phyloP scores from a whole-genome alignment of 106 monocot species.

The Dioscorea zingiberensis region DNA sequence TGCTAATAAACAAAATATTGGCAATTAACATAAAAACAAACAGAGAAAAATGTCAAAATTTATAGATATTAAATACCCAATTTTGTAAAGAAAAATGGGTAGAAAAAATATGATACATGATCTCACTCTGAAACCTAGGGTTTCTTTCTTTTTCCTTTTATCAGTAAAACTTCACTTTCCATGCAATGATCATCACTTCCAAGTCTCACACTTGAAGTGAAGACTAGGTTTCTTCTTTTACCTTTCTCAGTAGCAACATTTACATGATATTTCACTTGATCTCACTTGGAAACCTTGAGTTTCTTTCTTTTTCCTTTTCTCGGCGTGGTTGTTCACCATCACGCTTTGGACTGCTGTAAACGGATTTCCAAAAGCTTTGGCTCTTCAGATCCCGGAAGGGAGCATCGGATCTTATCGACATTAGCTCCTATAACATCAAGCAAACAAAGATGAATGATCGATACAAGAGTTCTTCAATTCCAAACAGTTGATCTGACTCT shows the following conservation, averaged over 20 bases:
- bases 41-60: too few relatives aligned
- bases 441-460: not conserved
- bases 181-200: not conserved
- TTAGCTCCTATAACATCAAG: conserved; percentile 50
- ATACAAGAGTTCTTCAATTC: not conserved
- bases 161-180: not conserved
- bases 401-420: conserved; percentile 75
- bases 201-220: not conserved
- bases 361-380: conserved; percentile 81
- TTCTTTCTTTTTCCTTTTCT: conserved; percentile 54
- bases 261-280: not conserved
- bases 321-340: conserved; percentile 15
- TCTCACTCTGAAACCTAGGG: not conserved
- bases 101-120: not conserved
- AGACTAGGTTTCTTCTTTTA: not conserved
- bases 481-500: not conserved
- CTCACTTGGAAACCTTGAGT: conserved; percentile 30
- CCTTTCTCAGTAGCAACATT: conserved; percentile 8
- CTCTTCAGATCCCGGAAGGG: conserved; percentile 86
- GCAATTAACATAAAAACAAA: too few relatives aligned
- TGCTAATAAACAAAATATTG: too few relatives aligned
- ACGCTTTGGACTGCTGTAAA: conserved; percentile 46
- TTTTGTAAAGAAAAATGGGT: not conserved
- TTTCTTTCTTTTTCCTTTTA: not conserved
- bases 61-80: too few relatives aligned